phyloP scores from a whole-genome alignment of 345 rosid species.

The Nasturtium officinale region DNA sequence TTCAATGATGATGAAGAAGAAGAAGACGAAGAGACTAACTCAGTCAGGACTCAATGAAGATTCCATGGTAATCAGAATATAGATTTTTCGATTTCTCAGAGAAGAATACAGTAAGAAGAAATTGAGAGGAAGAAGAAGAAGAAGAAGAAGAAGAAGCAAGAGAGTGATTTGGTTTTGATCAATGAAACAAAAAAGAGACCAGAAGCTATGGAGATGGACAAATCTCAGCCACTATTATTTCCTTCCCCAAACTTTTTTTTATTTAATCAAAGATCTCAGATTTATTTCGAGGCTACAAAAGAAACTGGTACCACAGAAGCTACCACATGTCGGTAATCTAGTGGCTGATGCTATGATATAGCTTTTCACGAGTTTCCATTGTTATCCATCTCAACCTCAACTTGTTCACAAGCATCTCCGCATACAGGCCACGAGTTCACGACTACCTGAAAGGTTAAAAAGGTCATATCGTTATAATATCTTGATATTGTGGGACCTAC shows the following conservation, averaged over 20 bases:
- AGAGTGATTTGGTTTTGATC: constrained; percentile 12
- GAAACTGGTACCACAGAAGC: neutral
- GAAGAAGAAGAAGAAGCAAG: constrained; percentile 12
- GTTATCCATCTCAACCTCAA: neutral
- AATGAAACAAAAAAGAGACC: constrained; percentile 19
- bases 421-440: constrained; percentile 30
- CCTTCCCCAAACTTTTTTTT: neutral
- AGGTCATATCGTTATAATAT: constrained; percentile 14
- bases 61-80: constrained; percentile 9
- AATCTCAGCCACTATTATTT: constrained; percentile 45
- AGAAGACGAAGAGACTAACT: constrained; percentile 15
- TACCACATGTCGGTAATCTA: constrained; percentile 2
- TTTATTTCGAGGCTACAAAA: constrained; percentile 34
- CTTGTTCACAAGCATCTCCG: constrained; percentile 28
- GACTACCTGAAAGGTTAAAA: constrained; percentile 33
- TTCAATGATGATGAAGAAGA: neutral
- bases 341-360: neutral
- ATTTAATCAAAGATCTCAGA: neutral
- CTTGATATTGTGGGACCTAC: constrained; percentile 38
- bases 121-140: constrained; percentile 16
- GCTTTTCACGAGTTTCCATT: neutral
- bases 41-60: constrained; percentile 28
- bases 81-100: neutral
- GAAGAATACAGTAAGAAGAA: constrained; percentile 7
- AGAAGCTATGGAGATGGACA: constrained; percentile 31